Base-by-base conservation (phyloP, 352 stramenopile genomes). In the Pythium utonaiense region DNA sequence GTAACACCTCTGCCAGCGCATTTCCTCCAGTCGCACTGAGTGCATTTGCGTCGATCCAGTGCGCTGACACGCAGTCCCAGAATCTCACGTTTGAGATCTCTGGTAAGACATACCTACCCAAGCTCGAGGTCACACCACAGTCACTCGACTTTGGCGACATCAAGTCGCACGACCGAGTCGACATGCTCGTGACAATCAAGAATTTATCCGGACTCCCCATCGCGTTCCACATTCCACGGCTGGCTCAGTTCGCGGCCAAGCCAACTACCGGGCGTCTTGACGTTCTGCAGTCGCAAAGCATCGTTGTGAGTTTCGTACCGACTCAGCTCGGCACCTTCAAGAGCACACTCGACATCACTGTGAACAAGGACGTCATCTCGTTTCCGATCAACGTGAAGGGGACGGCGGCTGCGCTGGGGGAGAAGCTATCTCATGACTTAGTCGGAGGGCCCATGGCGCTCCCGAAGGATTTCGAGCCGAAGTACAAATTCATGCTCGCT, bases 401-500 rank as follows among this genome's bases (percentile, higher is more conserved):
- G 6, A 69, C 75, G 10, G 87, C 88, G 13, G 74, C 73, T n/a
- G 65, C 63, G 0, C 61, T 92, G 5, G 82, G 81, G 0, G 56
- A 89, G 50, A 60, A 42, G 13, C 51, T 58, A 38, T 64, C 33
- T 7, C 57, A 75, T 3, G 54, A 69, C 1, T 65, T 91, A 4
- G 66, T 89, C 4, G 75, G 88, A 6, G 89, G 89, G 0, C 70
- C 68, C 0, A 66, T 86, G 4, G 88, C 87, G 3, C 58, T 96
- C 4, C 87, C 92, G 0, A 71, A 63, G 3, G 87, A 98, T 62
- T 97, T 98, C 55, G 76, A 73, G 7, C 84, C 84, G 4, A 80
- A 91, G 61, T 97, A 88, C 68, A 97, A 97, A 60, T 97, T 97
- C 31, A 62, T 97, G n/a, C 62, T 91, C 6, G 67, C 78, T 1